Conservation (phyloP, 1,139 yeast genomes). For the Kluyveromyces marxianus region DNA sequence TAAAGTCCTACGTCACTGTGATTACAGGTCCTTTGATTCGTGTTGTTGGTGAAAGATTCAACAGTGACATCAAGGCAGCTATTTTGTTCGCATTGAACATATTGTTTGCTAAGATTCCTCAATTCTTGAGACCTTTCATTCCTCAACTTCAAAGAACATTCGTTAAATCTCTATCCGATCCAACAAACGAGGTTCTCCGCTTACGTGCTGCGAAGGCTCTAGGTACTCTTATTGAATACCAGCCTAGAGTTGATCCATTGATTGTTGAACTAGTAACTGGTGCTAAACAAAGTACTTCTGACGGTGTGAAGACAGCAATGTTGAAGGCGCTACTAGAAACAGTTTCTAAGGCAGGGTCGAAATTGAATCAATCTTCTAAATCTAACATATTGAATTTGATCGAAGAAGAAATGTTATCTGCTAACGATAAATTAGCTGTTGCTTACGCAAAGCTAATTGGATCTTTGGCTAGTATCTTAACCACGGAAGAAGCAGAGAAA, state of each 20-base stretch:
- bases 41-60: slow-evolving; percentile 93
- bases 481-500: slow-evolving; percentile 54
- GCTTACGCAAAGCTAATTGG: slow-evolving; percentile 78
- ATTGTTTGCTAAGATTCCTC: slow-evolving; percentile 77
- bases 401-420: slow-evolving; percentile 58
- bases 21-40: slow-evolving; percentile 97
- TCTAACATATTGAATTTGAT: slow-evolving; percentile 63
- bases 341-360: slow-evolving; percentile 69
- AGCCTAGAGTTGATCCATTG: slow-evolving; percentile 90
- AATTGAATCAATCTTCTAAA: slow-evolving; percentile 70
- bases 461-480: slow-evolving; percentile 61
- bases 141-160: slow-evolving; percentile 98
- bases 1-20: slow-evolving; percentile 84
- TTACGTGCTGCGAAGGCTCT: slow-evolving; percentile 85
- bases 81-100: slow-evolving; percentile 77
- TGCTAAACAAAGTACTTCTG: slow-evolving; percentile 50
- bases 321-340: slow-evolving; percentile 80
- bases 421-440: slow-evolving; percentile 53
- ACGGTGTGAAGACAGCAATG: slow-evolving; percentile 79
- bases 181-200: slow-evolving; percentile 62
- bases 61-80: slow-evolving; percentile 86
- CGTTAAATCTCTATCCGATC: slow-evolving; percentile 82
- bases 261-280: slow-evolving; percentile 77
- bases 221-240: slow-evolving; percentile 79
- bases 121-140: slow-evolving; percentile 86